Conservation (phyloP, 176 grass and related monocot species). For the Rhynchospora pubera region DNA sequence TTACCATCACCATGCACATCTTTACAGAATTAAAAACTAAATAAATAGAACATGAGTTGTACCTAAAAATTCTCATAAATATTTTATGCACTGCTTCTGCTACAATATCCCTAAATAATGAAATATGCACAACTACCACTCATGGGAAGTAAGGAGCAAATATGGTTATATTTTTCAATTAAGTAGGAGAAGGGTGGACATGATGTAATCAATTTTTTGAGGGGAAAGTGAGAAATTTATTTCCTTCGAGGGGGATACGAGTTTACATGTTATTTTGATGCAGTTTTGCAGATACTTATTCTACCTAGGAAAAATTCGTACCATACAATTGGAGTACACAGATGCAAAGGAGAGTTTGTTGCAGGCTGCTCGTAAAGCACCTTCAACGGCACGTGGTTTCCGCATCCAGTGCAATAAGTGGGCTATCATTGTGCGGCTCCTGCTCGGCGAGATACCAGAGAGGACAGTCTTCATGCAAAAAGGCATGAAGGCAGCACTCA, state of each 20-base stretch:
- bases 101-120: neutral
- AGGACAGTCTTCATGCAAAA: conserved; percentile 88
- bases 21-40: neutral
- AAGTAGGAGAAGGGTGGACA: too few relatives aligned
- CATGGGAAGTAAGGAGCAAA: too few relatives aligned
- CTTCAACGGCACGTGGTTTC: conserved; percentile 57
- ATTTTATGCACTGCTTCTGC: neutral
- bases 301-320: conserved; percentile 84
- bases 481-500: conserved; percentile 74
- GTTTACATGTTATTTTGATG: neutral
- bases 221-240: too few relatives aligned
- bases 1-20: neutral
- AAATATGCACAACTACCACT: too few relatives aligned
- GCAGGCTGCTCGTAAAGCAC: conserved; percentile 80
- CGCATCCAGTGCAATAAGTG: conserved; percentile 81
- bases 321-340: conserved; percentile 83
- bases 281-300: conserved; percentile 89
- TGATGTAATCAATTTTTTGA: too few relatives aligned
- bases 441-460: conserved; percentile 73
- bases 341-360: conserved; percentile 88
- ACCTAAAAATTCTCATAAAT: neutral
- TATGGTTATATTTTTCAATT: too few relatives aligned
- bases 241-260: too few relatives aligned
- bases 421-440: conserved; percentile 61
- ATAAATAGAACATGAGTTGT: neutral